Percentiles rank a stretch among this genome's conserved stretches.
These are phyloP conservation scores for Colletotrichum brevisporum DNA, from an alignment of 2,329 filamentous ascomycete genomes.

Conservation along the genomic window DNA sequence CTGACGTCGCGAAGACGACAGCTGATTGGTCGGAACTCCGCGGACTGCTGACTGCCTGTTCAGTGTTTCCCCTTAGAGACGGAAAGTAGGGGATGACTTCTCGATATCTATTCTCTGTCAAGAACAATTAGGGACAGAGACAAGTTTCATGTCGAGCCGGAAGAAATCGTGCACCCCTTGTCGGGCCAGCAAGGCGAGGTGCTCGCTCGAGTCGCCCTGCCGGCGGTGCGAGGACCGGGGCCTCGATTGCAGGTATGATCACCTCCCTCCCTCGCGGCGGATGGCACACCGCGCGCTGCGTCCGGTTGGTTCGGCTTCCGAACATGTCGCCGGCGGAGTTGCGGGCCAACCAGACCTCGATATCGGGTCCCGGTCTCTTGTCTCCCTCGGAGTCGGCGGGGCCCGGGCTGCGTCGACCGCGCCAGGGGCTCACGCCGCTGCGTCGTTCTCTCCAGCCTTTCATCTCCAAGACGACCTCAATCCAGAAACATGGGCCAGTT, in stretches of 20 bases:
- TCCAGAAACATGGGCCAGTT: background rate
- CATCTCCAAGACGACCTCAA: background rate
- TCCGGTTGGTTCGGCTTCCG: background rate
- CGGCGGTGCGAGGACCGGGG: slow-evolving; percentile 42
- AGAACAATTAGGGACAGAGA: background rate
- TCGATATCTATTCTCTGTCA: too few relatives aligned
- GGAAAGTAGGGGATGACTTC: too few relatives aligned
- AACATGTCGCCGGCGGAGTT: background rate
- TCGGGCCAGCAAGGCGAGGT: slow-evolving; percentile 46
- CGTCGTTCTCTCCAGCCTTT: background rate
- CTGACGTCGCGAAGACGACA: background rate
- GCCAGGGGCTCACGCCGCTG: background rate
- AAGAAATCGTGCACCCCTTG: slow-evolving; percentile 46
- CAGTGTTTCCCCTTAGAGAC: background rate
- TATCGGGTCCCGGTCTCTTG: background rate
- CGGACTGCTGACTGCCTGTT: background rate
- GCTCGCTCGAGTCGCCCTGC: slow-evolving; percentile 44
- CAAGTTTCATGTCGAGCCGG: background rate
- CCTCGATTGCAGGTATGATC: slow-evolving; percentile 42
- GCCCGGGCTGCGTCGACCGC: background rate
- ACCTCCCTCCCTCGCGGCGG: background rate
- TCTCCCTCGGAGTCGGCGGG: background rate
- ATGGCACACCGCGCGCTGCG: slow-evolving; percentile 12
- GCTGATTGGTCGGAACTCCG: slow-evolving; percentile 25
- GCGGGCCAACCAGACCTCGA: background rate